Evolutionary conservation across 2,329 filamentous ascomycete genomes (phyloP).

Genomic region (Epichloe sylvatica): DNA sequence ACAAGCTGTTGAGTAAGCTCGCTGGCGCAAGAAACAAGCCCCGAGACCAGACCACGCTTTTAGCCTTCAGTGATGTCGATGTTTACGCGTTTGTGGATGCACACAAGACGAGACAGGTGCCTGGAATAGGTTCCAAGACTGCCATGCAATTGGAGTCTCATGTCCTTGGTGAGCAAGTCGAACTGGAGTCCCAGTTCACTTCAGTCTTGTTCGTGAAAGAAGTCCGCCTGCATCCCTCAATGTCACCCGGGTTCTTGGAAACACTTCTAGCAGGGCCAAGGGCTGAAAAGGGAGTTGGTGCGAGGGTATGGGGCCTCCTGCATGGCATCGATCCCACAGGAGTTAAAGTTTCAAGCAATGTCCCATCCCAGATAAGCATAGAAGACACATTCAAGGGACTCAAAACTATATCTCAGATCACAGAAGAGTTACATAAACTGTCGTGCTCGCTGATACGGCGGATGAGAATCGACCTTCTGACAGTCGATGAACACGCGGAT

Average conservation of each 20-base stretch:
- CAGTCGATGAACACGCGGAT: constrained; percentile 27
- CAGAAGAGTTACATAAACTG: constrained; percentile 54
- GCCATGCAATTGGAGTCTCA: constrained; percentile 36
- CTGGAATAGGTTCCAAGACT: constrained; percentile 69
- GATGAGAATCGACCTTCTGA: constrained; percentile 64
- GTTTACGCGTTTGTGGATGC: constrained; percentile 57
- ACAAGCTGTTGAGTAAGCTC: constrained; percentile 75
- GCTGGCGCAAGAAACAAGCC: constrained; percentile 78
- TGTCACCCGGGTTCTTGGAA: constrained; percentile 53
- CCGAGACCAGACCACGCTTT: constrained; percentile 68
- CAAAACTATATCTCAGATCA: constrained; percentile 47
- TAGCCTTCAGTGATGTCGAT: constrained; percentile 47
- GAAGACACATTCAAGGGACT: constrained; percentile 79
- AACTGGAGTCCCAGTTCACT: constrained; percentile 22
- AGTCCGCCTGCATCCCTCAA: constrained; percentile 46
- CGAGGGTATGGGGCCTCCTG: constrained; percentile 61
- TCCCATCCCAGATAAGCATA: constrained; percentile 84
- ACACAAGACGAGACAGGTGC: constrained; percentile 66
- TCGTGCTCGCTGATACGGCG: constrained; percentile 57
- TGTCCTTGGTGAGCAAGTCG: constrained; percentile 25
- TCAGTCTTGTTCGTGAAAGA: constrained; percentile 47
- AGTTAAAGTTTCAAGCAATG: constrained; percentile 54
- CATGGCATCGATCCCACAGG: constrained; percentile 67
- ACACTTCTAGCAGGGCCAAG: constrained; percentile 56
- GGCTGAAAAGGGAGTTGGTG: constrained; percentile 55